A percentile compares a stretch with the other conserved stretches of the same genome.
Conservation (phyloP, 2,329 filamentous ascomycete genomes). For the Hypoxylon sp. region DNA sequence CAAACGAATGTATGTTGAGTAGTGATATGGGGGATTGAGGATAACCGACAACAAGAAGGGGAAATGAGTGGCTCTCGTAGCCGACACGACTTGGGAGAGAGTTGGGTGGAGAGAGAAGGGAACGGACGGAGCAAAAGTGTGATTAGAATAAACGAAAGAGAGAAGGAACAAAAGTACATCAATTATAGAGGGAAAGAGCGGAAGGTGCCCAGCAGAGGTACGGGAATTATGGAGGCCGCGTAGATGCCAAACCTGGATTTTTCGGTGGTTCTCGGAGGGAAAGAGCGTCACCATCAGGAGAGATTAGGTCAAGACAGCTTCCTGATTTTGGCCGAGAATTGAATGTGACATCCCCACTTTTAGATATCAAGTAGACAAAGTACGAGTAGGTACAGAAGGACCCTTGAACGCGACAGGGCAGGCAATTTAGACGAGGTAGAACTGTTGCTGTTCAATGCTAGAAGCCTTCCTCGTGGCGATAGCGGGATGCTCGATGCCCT, state of each 20-base stretch:
- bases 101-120: neutral
- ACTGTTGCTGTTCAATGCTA: slow-evolving; percentile 6
- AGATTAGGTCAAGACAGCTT: slow-evolving; percentile 42
- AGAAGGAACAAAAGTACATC: slow-evolving; percentile 3
- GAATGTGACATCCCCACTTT: slow-evolving; percentile 37
- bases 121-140: slow-evolving; percentile 4
- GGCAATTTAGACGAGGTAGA: neutral
- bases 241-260: slow-evolving; percentile 10
- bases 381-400: slow-evolving; percentile 13
- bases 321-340: slow-evolving; percentile 36
- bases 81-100: neutral
- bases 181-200: slow-evolving; percentile 30
- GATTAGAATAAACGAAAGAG: slow-evolving; percentile 3
- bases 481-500: slow-evolving; percentile 15
- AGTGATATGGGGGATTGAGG: slow-evolving; percentile 3
- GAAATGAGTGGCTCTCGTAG: slow-evolving; percentile 3
- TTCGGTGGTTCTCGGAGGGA: slow-evolving; percentile 32
- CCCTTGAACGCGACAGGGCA: neutral
- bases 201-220: slow-evolving; percentile 6
- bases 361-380: slow-evolving; percentile 36
- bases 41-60: neutral
- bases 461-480: slow-evolving; percentile 22
- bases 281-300: slow-evolving; percentile 33
- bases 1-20: slow-evolving; percentile 7
- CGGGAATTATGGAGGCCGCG: slow-evolving; percentile 3